Evolutionary conservation across 306 rosid genomes (phyloP).

Genomic region (Echinosophora koreensis): DNA sequence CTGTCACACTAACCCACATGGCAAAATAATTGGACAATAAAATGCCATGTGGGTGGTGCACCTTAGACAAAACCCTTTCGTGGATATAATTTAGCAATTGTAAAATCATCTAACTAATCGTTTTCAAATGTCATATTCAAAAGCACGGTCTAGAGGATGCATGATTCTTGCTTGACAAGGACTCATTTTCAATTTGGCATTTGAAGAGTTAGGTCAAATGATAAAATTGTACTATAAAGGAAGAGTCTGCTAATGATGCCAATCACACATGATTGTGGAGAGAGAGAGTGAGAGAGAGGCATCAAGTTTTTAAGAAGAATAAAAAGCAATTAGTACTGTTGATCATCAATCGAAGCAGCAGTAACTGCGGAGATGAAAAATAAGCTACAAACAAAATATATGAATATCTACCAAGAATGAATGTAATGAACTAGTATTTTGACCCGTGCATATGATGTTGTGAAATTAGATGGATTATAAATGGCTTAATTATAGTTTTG

Average conservation of each 20-base stretch:
- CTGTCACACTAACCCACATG: too few species aligned
- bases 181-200: not conserved
- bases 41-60: too few species aligned
- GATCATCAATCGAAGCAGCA: not conserved
- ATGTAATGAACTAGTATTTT: too few species aligned
- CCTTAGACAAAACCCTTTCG: too few species aligned
- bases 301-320: not conserved
- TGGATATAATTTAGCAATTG: too few species aligned
- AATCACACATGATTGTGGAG: not conserved
- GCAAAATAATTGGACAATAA: too few species aligned
- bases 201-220: too few species aligned
- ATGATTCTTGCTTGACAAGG: not conserved
- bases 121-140: not conserved
- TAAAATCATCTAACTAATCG: not conserved
- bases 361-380: conserved; percentile 12
- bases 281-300: not conserved
- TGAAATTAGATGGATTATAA: too few species aligned
- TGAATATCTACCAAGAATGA: not conserved
- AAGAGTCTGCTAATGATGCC: not conserved
- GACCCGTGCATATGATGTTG: too few species aligned
- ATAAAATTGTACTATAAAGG: not conserved
- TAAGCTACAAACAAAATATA: not conserved
- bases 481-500: too few species aligned
- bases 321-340: not conserved
- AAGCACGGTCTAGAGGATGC: not conserved